These are phyloP conservation scores for Scopulariopsis brevicaulis DNA, from an alignment of 2,329 filamentous ascomycete genomes.

Conservation along the genomic window DNA sequence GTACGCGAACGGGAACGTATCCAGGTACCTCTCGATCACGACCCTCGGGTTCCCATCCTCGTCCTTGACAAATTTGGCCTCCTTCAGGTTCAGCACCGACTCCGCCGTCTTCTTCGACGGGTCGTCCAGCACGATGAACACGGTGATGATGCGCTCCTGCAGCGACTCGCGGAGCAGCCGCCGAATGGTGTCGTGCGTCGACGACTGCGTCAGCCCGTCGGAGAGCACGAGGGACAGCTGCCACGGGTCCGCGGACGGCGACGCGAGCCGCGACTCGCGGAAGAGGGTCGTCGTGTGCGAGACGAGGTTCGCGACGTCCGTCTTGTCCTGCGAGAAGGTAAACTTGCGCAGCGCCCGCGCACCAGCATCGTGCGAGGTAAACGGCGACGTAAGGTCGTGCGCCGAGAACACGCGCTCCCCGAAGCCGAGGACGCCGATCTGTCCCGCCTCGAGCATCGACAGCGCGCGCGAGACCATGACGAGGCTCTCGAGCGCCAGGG, in stretches of 20 bases:
- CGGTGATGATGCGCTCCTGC: slow-evolving; percentile 93
- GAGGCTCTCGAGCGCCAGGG: slow-evolving; percentile 84
- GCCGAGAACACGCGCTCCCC: slow-evolving; percentile 74
- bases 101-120: slow-evolving; percentile 26
- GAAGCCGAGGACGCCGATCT: slow-evolving; percentile 86
- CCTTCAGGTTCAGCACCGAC: slow-evolving; percentile 78
- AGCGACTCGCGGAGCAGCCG: slow-evolving; percentile 76
- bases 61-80: slow-evolving; percentile 70
- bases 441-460: slow-evolving; percentile 86
- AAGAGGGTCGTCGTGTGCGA: slow-evolving; percentile 71
- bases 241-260: slow-evolving; percentile 61
- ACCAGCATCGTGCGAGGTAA: slow-evolving; percentile 40
- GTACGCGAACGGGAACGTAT: slow-evolving; percentile 93
- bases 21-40: slow-evolving; percentile 81
- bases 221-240: slow-evolving; percentile 89
- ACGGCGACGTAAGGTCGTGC: slow-evolving; percentile 72
- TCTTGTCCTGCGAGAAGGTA: slow-evolving; percentile 73
- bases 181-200: slow-evolving; percentile 71
- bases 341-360: slow-evolving; percentile 43
- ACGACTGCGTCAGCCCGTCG: slow-evolving; percentile 78
- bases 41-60: slow-evolving; percentile 51
- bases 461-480: slow-evolving; percentile 82
- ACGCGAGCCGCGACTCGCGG: slow-evolving; percentile 58
- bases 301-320: slow-evolving; percentile 73
- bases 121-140: slow-evolving; percentile 91